Evolutionary conservation across 345 rosid species (phyloP), one percentile per base, ranked within the genome.

Genomic region (Cochlearia excelsa): DNA sequence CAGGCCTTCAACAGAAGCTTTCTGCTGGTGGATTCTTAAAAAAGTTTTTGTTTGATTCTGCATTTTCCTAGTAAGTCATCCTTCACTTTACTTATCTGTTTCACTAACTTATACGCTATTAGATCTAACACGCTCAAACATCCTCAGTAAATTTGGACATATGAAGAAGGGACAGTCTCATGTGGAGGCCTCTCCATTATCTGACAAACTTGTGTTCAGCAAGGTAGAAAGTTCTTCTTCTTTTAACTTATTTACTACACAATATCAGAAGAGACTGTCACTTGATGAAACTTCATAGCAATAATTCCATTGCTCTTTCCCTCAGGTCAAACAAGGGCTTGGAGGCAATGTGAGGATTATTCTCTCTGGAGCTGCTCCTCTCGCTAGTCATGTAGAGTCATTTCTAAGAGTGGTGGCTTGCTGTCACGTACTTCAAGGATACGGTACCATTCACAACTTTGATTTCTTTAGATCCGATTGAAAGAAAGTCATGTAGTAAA

Each of bases 341-440:
- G 97, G 97, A 41, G 95, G 95, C 57, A 83, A 75, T 35, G 92
- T 89, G 61, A 77, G 97, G 40, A 72, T 89, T 35, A 81, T 89
- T 67, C 71, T 89, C 44, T 89, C 95, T 30, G 97, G 95, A 63
- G 97, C 89, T 4, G 97, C 95, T 57, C 97, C 97, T 68, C 82
- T 89, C 26, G 76, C 95, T 64, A 54, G 76, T 44, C 97, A 89
- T 37, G 80, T 89, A 34, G 97, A 86, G 71, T 61, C 84, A 40
- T 89, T 79, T 83, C 70, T 86, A n/a, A 81, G 94, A 62, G 97
- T 89, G 66, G 97, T 89, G 51, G 82, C 97, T 26, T 89, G 97
- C 66, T 77, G 85, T 60, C 87, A 89, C 71, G 91, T 89, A 75
- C 71, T 89, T 63, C 97, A 86, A 77, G 97, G 97, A 86, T 89